These are phyloP conservation scores for Herpetospermum pedunculosum DNA, from an alignment of 306 rosid genomes.

Conservation along the genomic window DNA sequence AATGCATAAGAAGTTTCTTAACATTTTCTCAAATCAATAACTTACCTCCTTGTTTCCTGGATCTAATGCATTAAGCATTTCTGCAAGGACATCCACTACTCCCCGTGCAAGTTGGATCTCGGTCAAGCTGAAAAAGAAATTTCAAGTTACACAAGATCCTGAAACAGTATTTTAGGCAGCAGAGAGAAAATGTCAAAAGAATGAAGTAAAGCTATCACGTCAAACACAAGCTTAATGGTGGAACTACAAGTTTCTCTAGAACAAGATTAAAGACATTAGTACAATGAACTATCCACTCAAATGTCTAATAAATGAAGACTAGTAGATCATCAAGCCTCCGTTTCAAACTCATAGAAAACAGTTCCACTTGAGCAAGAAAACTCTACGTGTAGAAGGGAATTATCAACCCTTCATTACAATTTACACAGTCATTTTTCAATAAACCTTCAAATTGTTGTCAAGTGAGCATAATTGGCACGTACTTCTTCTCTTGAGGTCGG, in stretches of 20 bases:
- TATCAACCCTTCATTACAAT: background rate
- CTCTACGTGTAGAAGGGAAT: background rate
- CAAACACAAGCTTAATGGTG: background rate
- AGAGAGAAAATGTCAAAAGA: background rate
- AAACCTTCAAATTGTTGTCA: background rate
- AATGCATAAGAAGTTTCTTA: background rate
- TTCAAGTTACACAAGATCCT: background rate
- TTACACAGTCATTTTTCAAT: background rate
- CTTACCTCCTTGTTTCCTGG: background rate
- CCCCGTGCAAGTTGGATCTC: background rate
- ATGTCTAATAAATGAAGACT: background rate
- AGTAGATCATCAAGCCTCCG: background rate
- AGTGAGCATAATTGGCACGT: no score
- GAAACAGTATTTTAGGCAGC: background rate
- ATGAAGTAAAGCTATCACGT: background rate
- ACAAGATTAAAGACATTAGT: background rate
- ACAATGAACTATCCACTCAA: background rate
- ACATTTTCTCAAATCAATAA: background rate
- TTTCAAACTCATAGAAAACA: background rate
- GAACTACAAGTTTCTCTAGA: background rate
- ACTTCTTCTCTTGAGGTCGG: no score
- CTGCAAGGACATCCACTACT: background rate
- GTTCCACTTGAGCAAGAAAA: background rate
- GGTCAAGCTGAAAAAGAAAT: background rate
- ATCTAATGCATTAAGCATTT: background rate